Base-by-base conservation (phyloP, 2,329 filamentous ascomycete genomes). In the Colletotrichum sp. region DNA sequence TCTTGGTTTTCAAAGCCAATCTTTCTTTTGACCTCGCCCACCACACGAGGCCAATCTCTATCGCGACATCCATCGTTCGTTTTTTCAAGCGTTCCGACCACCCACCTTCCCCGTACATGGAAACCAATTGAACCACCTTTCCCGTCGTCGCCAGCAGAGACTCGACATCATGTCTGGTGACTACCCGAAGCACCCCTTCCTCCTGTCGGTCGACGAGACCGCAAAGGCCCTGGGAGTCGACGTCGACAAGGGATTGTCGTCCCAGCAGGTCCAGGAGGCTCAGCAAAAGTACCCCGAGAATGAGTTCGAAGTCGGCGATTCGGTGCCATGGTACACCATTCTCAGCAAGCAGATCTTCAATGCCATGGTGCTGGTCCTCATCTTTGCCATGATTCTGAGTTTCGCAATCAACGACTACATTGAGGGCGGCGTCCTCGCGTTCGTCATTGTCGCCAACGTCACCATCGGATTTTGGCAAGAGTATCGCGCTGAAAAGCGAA, bases 351-450 rank as follows among this genome's bases (percentile, higher is more conserved):
- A 96, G 83, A 84, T 95, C 27, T 91, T 92, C 82, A 96, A 96
- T 87, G 94, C 94, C 74, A 95, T 95, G 94, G 94, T 94, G 72
- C 84, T 95, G 80, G 93, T 95, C 65, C 90, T 96, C 68, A 88
- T 95, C 70, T 93, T 96, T 80, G 94, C 94, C 80, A 95, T 96
- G 93, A 93, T 91, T 62, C 88, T 93, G 55, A 92, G 91, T 77
- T 94, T 93, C 82, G 92, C 89, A 77, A 93, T 94, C 77, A 85
- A 88, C 61, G 93, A 94, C 79, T 93, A 90, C 82, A 92, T 94
- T 79, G 92, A 94, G 85, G 92, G 91, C 69, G 91, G 90, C 69
- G 92, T 94, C 65, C 90, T 94, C 70, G 89, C 90, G 66, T 92
- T 91, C 76, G 92, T 94, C 82, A 94, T 94, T 75, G 81, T 91